Base-by-base conservation (phyloP, 1,139 yeast species). In the Entelexis paramagnoliae region DNA sequence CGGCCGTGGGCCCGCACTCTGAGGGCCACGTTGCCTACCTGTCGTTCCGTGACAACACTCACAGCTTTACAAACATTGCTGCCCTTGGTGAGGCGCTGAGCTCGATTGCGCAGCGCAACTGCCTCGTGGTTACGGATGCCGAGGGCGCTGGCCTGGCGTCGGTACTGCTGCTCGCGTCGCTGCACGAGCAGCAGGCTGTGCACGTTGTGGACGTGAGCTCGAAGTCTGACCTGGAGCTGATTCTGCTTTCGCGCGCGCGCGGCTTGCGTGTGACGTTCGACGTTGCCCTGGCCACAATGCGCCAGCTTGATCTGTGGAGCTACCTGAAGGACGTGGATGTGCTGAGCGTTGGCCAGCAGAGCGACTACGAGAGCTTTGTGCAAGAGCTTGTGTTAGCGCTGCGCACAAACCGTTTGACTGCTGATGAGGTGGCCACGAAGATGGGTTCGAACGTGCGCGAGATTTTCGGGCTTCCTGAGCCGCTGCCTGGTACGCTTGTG, bases 101-200 rank as follows among this genome's bases (percentile, higher is more conserved):
- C 24, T 74, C 83, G 33, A 81, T 87, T 47, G 80, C 95, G 38
- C 93, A 87, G 62, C 81, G 88, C 62, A 78, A 81, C 58, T 72
- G 79, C 44, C 93, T 94, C 57, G 84, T 91, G 58, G 77, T 89
- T 60, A 87, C 96, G 46, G 96, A 91, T 69, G 96, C 97, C 46
- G 81, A 80, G 67, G 81, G 93, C 29, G 85, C 96, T 44, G 93
- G 87, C 64, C 75, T 91, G 64, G 97, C 98, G 20, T 84, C 96
- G 6, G 83, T 89, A 50, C 73, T 91, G 66, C 76, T 91, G 65
- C 74, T 91, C 70, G 96, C 97, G 50, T 84, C 96, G 40, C 78
- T 91, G 65, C 89, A 86, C 73, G 78, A 73, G 70, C 51, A 54
- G n/a, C 78, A 95, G 64, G 75, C 89, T 46, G 83, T 91, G 59